Percentiles rank a stretch among this genome's conserved stretches.
phyloP scores from a whole-genome alignment of 106 monocot genomes.

The Dioscorea dumetorum region DNA sequence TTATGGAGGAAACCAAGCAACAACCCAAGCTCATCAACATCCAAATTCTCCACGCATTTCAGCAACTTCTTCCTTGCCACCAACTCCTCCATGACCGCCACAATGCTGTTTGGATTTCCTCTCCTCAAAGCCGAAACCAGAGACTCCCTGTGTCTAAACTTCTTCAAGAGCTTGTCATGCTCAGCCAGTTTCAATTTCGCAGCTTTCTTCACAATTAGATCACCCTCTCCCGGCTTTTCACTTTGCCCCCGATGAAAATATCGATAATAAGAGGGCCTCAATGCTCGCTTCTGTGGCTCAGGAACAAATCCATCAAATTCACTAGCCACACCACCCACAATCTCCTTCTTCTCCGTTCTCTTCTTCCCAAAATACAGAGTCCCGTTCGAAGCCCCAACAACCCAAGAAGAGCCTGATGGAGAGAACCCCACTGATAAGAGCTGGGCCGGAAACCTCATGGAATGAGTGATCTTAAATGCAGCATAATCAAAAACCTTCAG shows the following conservation, averaged over 20 bases:
- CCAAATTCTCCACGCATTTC: conserved; percentile 58
- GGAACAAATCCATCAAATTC: conserved; percentile 17
- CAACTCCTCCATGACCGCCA: conserved; percentile 86
- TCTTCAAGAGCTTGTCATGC: conserved; percentile 74
- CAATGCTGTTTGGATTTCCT: conserved; percentile 35
- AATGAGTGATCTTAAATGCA: conserved; percentile 70
- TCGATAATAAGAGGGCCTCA: conserved; percentile 35
- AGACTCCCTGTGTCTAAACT: conserved; percentile 83
- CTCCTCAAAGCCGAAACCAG: conserved; percentile 49
- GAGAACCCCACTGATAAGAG: conserved; percentile 83
- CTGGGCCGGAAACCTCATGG: conserved; percentile 70
- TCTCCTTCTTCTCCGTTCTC: conserved; percentile 33
- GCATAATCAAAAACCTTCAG: conserved; percentile 84
- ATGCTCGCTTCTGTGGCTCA: conserved; percentile 15
- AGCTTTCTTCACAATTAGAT: conserved; percentile 45
- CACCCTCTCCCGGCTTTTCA: conserved; percentile 54
- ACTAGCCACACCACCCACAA: conserved; percentile 3
- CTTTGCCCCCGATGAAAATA: conserved; percentile 74
- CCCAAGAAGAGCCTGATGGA: conserved; percentile 48
- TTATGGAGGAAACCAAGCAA: conserved; percentile 63
- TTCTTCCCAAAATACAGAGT: conserved; percentile 61
- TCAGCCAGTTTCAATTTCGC: conserved; percentile 58
- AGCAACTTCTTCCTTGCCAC: conserved; percentile 86
- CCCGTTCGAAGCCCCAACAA: conserved; percentile 80
- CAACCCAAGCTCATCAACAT: conserved; percentile 53